Evolutionary conservation across 805 yeast genomes (phyloP), one percentile per base, ranked within the genome.

Genomic region (Pichia sporocuriosa): DNA sequence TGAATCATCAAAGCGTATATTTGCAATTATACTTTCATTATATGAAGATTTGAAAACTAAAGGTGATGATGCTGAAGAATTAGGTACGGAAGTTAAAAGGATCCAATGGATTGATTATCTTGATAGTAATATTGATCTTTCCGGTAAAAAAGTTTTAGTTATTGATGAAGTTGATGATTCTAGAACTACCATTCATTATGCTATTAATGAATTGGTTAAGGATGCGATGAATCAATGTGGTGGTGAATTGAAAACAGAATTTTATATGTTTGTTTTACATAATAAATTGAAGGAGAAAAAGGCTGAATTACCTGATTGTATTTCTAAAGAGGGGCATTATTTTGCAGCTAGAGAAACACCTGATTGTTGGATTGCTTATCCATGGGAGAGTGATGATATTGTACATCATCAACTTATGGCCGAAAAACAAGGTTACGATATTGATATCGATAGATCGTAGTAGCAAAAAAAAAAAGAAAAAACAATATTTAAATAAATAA

Each of bases 21-120:
- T 89, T 79, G 97, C 98, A 36, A 86, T 90, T 53, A 94, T 93
- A 26, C 72, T 90, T 51, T 87, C 97, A 1, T 71, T 90, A 42
- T 90, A 90, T 61, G 98, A 90, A 67, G 93, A 84, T 53, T 61
- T 84, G 42, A 79, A 73, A 35, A 70, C 83, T 21, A 71, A 69
- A 23, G 81, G 82, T 10, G 68, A 77, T 13, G 66, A 63, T 20
- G 73, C 63, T 23, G 90, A 81, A 54, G 52, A 60, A 17, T 68
- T 68, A n/a, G 89, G 90, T 42, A 73, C 77, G 26, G 67, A 74
- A 47, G 90, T 84, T 27, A 75, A 79, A 35, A 74, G 93, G 65
- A 79, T 86, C 33, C 94, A 84, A 62, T 84, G 94, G 94, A 77
- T 84, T 45, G 88, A 84, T 58, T 84, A 83, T 58, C 64, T 72